phyloP scores from a whole-genome alignment of 2,329 filamentous ascomycete species.

The Phialemonium atrogriseum region DNA sequence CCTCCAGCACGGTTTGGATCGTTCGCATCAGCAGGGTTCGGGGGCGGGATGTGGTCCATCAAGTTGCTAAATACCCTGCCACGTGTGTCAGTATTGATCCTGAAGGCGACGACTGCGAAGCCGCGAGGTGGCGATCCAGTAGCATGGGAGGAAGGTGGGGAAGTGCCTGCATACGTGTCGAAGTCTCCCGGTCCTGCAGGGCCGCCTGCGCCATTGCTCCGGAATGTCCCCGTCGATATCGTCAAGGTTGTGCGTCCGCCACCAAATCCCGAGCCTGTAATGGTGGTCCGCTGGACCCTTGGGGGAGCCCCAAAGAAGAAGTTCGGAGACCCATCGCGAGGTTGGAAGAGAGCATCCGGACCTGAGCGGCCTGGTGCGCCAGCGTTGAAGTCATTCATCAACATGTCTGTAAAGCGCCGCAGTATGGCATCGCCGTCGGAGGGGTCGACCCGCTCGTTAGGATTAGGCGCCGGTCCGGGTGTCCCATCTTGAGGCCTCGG shows the following conservation, averaged over 20 bases:
- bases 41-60: slow-evolving; percentile 23
- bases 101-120: neutral
- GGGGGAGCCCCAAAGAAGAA: no score
- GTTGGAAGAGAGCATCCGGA: slow-evolving; percentile 7
- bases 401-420: slow-evolving; percentile 34
- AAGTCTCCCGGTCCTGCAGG: slow-evolving; percentile 22
- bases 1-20: slow-evolving; percentile 11
- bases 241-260: slow-evolving; percentile 42
- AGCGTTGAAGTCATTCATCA: slow-evolving; percentile 26
- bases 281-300: slow-evolving; percentile 1
- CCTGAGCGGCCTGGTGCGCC: slow-evolving; percentile 8
- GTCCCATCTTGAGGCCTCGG: slow-evolving; percentile 1
- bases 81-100: slow-evolving; percentile 22
- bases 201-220: slow-evolving; percentile 9
- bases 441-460: no score
- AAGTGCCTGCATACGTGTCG: slow-evolving; percentile 33
- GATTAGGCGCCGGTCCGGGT: neutral
- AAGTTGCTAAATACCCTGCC: slow-evolving; percentile 39
- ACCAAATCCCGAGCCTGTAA: slow-evolving; percentile 16
- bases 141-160: slow-evolving; percentile 2
- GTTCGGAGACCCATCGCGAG: no score
- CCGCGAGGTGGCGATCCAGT: slow-evolving; percentile 7
- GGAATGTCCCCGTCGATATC: slow-evolving; percentile 30
- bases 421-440: slow-evolving; percentile 21
- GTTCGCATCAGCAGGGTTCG: slow-evolving; percentile 9